These are phyloP conservation scores for Brassica juncea DNA, from an alignment of 345 rosid species.

Conservation along the genomic window DNA sequence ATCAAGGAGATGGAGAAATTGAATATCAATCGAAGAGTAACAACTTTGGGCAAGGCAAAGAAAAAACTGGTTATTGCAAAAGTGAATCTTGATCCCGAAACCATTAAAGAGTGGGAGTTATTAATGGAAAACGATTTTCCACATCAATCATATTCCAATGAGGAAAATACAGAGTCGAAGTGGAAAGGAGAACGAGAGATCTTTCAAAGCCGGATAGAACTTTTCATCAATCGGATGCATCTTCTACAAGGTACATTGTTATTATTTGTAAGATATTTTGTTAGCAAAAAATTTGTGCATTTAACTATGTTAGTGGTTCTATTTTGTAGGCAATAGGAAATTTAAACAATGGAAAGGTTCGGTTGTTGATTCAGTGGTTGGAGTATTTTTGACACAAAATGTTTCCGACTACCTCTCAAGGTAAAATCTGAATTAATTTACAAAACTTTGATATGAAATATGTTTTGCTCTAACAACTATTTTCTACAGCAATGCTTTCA, in stretches of 20 bases:
- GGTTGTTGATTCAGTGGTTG: slow-evolving; percentile 64
- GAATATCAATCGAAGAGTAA: slow-evolving; percentile 10
- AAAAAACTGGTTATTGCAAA: slow-evolving; percentile 16
- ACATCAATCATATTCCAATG: slow-evolving; percentile 18
- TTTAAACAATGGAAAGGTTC: slow-evolving; percentile 71
- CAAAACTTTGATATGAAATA: neutral
- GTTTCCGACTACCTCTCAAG: slow-evolving; percentile 60
- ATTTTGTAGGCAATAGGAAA: slow-evolving; percentile 50
- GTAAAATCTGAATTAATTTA: slow-evolving; percentile 28
- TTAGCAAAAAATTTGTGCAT: neutral
- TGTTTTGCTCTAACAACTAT: neutral
- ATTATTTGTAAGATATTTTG: neutral
- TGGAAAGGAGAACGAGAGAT: slow-evolving; percentile 46
- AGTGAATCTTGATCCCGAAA: slow-evolving; percentile 46
- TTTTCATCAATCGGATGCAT: slow-evolving; percentile 46
- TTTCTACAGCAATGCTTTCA: slow-evolving; percentile 49
- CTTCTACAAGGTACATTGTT: slow-evolving; percentile 45
- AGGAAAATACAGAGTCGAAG: slow-evolving; percentile 23
- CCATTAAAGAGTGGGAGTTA: slow-evolving; percentile 47
- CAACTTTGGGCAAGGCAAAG: slow-evolving; percentile 3
- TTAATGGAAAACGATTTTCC: slow-evolving; percentile 33
- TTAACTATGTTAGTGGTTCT: neutral
- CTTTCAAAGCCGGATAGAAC: slow-evolving; percentile 36
- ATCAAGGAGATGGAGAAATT: slow-evolving; percentile 17
- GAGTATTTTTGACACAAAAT: slow-evolving; percentile 71